Evolutionary conservation across 441 rosid species (phyloP), one percentile per base, ranked within the genome.

Genomic region (Pelargonium australe): DNA sequence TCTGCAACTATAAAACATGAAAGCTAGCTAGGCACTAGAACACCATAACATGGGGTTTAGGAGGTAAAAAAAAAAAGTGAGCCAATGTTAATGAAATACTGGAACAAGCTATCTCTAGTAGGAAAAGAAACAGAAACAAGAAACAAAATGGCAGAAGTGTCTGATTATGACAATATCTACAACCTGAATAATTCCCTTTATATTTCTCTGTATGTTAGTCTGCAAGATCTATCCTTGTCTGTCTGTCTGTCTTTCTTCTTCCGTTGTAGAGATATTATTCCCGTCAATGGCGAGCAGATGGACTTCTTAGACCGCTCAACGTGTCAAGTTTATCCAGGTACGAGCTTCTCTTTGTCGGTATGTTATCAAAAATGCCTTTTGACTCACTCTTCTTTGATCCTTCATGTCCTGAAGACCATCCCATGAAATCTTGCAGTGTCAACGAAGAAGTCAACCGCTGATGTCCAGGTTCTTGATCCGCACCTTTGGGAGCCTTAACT

Each of bases 351-450:
- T 73, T 71, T 6, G 89, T 76, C 4, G 82, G 70, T 70, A 83
- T 72, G 74, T 89, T 89, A 0, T 74, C 78, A n/a, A 77, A 8
- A 7, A 23, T 61, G 14, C 37, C 11, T 11, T 0, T 12, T 11
- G 64, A 85, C 51, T 82, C 92, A 1, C 67, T 64, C 6, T 64
- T 72, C 0, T 68, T 72, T 5, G 85, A 85, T 74, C 78, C 82
- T 16, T 72, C 17, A 0, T 79, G 74, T 37, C 86, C 87, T 1
- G 68, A 58, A 67, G 80, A 80, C 99, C 98, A 92, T 17, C 92
- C 88, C 86, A 95, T 89, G 63, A 90, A 89, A 80, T 95, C 99
- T 1, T 86, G 85, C 2, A 95, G 78, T 37, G 96, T 90, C 81
- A 77, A 83, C 7, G 87, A 71, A 37, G 41, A 37, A 37, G 8